Percentiles rank a stretch among this genome's conserved stretches.
These are phyloP conservation scores for Ophiocordyceps australis DNA, from an alignment of 2,329 filamentous ascomycete genomes.

Conservation along the genomic window DNA sequence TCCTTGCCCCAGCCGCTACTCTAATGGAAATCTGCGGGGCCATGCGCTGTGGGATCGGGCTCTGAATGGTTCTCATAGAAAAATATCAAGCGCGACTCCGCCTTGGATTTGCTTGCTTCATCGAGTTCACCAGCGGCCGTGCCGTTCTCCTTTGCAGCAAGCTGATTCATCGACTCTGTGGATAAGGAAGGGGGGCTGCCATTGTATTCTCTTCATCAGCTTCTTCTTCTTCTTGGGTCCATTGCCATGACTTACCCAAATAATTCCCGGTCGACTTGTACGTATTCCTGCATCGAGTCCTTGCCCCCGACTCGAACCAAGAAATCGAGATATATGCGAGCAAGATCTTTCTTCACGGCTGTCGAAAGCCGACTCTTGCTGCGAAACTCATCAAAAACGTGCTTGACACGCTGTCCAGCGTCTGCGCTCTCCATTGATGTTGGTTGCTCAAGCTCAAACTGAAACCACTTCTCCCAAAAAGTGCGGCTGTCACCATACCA, in stretches of 20 bases:
- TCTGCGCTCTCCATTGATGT: conserved; percentile 39
- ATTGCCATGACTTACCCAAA: conserved; percentile 62
- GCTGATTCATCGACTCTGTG: conserved; percentile 3
- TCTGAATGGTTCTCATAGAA: conserved; percentile 35
- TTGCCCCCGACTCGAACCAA: conserved; percentile 69
- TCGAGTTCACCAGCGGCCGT: conserved; percentile 25
- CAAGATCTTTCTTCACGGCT: conserved; percentile 54
- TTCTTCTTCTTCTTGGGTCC: neutral
- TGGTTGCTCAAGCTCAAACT: conserved; percentile 77
- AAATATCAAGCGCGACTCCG: conserved; percentile 28
- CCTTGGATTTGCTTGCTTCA: conserved; percentile 27
- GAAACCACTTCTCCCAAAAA: conserved; percentile 81
- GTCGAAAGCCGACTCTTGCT: conserved; percentile 52
- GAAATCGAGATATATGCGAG: conserved; percentile 64
- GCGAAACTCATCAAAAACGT: conserved; percentile 60
- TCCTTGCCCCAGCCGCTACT: too few relatives aligned
- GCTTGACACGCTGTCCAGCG: conserved; percentile 59
- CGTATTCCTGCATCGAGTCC: conserved; percentile 71
- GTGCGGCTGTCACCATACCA: conserved; percentile 71
- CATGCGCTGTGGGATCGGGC: conserved; percentile 25
- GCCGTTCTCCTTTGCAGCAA: conserved; percentile 26
- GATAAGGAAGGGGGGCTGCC: conserved; percentile 7
- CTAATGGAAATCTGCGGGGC: conserved; percentile 33
- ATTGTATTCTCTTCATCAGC: conserved; percentile 1
- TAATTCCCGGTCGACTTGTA: conserved; percentile 67